Percentiles rank a stretch among this genome's conserved stretches.
These are phyloP conservation scores for Groenewaldozyma sp. DNA, from an alignment of 1,139 yeast species.

Conservation along the genomic window DNA sequence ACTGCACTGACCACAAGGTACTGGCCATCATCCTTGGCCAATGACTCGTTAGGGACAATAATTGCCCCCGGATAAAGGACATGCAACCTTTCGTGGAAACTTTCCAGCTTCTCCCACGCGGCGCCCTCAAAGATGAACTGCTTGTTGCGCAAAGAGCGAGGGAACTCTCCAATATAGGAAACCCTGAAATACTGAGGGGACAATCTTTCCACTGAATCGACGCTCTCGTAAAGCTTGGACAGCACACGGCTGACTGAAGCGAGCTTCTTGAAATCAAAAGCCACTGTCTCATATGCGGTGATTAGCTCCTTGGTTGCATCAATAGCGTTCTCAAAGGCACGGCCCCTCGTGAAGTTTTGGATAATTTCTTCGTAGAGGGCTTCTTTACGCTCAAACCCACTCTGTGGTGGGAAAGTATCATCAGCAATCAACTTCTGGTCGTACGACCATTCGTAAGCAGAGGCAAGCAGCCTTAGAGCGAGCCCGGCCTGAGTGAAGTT, in stretches of 20 bases:
- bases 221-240: slow-evolving; percentile 55
- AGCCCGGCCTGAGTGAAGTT: slow-evolving; percentile 79
- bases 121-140: slow-evolving; percentile 78
- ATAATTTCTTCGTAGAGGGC: slow-evolving; percentile 65
- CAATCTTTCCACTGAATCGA: slow-evolving; percentile 59
- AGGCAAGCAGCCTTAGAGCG: slow-evolving; percentile 66
- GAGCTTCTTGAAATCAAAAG: slow-evolving; percentile 70
- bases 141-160: slow-evolving; percentile 62
- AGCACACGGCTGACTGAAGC: slow-evolving; percentile 64
- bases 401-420: slow-evolving; percentile 71
- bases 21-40: slow-evolving; percentile 62
- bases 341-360: slow-evolving; percentile 59
- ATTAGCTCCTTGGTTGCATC: slow-evolving; percentile 70
- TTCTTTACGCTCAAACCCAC: slow-evolving; percentile 77
- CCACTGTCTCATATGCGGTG: slow-evolving; percentile 61
- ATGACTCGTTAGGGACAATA: slow-evolving; percentile 57
- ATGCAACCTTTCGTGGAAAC: slow-evolving; percentile 69
- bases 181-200: slow-evolving; percentile 76
- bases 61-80: slow-evolving; percentile 78
- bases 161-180: slow-evolving; percentile 75
- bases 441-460: slow-evolving; percentile 71
- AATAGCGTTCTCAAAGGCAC: slow-evolving; percentile 67
- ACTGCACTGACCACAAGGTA: slow-evolving; percentile 66
- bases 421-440: slow-evolving; percentile 47
- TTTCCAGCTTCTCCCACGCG: slow-evolving; percentile 80